Evolutionary conservation across 1,139 yeast species (phyloP).

Genomic region (Saccharomyces pastorianus): DNA sequence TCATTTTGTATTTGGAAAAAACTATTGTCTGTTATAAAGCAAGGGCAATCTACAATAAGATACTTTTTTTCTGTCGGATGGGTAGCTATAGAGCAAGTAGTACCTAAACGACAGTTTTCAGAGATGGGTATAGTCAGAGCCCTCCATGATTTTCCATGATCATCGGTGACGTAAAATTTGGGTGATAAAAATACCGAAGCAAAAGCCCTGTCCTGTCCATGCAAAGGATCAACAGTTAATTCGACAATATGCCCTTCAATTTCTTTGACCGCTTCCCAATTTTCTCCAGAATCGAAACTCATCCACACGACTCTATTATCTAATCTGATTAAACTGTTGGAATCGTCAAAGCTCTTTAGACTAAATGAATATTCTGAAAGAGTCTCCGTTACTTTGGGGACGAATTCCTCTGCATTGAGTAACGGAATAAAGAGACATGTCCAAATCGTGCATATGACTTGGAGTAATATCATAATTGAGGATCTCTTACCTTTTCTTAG

Average conservation of each 20-base stretch:
- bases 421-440: not conserved
- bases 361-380: constrained; percentile 1
- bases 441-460: constrained; percentile 2
- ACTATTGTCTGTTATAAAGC: not conserved
- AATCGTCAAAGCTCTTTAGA: constrained; percentile 26
- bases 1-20: not conserved
- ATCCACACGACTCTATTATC: constrained; percentile 10
- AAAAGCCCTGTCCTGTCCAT: constrained; percentile 21
- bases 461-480: constrained; percentile 1
- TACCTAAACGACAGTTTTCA: not conserved
- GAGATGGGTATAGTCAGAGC: not conserved
- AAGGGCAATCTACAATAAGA: not conserved
- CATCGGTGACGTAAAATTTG: constrained; percentile 18
- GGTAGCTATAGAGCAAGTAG: not conserved
- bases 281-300: constrained; percentile 22
- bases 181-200: constrained; percentile 2
- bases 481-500: not conserved
- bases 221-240: constrained; percentile 13
- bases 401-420: constrained; percentile 8
- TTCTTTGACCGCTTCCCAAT: constrained; percentile 17
- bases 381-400: constrained; percentile 16
- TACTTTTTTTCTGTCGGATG: not conserved
- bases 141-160: constrained; percentile 26
- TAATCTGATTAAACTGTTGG: constrained; percentile 14
- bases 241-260: constrained; percentile 6